Percentiles rank a stretch among this genome's conserved stretches.
Evolutionary conservation across 345 rosid species (phyloP).

Genomic region (Aurinia saxatilis): DNA sequence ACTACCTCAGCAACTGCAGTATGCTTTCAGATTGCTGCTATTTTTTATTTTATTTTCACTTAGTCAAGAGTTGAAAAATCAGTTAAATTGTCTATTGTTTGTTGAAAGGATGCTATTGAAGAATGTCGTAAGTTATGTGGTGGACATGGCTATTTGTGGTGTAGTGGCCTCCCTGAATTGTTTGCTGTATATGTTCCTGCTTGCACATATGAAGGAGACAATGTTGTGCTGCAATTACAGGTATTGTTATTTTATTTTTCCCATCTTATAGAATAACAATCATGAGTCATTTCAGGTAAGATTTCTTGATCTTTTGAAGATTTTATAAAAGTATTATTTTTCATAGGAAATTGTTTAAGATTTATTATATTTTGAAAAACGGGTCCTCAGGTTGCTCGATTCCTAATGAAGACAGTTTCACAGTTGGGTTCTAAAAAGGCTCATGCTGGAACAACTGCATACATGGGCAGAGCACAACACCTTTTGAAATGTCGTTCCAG

Average conservation of each 20-base stretch:
- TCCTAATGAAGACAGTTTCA: conserved; percentile 72
- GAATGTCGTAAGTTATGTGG: conserved; percentile 94
- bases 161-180: conserved; percentile 89
- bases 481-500: conserved; percentile 53
- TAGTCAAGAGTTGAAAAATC: too few relatives aligned
- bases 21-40: conserved; percentile 1
- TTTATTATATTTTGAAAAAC: background rate
- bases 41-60: too few relatives aligned
- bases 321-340: too few relatives aligned
- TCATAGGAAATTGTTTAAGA: background rate
- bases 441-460: conserved; percentile 74
- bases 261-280: background rate
- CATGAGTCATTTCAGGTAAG: too few relatives aligned
- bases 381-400: conserved; percentile 65
- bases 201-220: conserved; percentile 95
- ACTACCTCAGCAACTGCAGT: conserved; percentile 72
- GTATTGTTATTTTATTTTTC: conserved; percentile 19
- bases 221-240: conserved; percentile 77
- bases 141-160: conserved; percentile 86
- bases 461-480: conserved; percentile 57
- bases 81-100: background rate
- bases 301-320: background rate
- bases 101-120: conserved; percentile 64
- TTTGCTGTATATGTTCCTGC: conserved; percentile 87
- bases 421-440: conserved; percentile 65